These are phyloP conservation scores for Cyanidioschyzon merolae DNA, from an alignment of 23 red algal genomes.

Conservation along the genomic window DNA sequence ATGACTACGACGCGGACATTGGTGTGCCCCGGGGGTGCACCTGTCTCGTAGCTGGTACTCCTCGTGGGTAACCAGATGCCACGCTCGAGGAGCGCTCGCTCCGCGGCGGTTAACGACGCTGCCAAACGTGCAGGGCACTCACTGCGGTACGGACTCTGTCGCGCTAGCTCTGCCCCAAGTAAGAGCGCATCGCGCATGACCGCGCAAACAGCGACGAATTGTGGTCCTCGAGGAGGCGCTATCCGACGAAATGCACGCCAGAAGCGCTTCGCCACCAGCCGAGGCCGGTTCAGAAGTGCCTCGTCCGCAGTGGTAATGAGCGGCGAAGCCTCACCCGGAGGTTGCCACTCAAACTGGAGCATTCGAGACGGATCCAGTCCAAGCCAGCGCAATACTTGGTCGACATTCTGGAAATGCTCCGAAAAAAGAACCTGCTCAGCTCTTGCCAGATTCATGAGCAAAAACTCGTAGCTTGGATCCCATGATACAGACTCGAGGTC, in stretches of 20 bases:
- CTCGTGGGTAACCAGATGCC: not conserved
- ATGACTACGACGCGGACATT: not conserved
- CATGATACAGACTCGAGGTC: not conserved
- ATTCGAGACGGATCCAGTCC: not conserved
- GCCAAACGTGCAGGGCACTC: not conserved
- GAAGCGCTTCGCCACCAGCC: not conserved
- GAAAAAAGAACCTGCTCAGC: not conserved
- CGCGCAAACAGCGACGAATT: not conserved
- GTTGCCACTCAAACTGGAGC: not conserved
- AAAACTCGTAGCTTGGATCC: not conserved
- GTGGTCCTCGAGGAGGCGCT: not conserved
- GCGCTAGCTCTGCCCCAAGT: not conserved
- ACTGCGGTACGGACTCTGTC: not conserved
- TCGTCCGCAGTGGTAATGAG: not conserved
- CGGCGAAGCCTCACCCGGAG: not conserved
- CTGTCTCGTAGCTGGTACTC: no score
- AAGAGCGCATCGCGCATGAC: not conserved
- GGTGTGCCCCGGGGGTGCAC: no score
- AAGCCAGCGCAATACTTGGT: not conserved
- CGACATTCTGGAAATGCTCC: not conserved
- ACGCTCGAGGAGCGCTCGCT: not conserved
- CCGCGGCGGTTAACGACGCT: not conserved
- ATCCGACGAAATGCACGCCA: not conserved
- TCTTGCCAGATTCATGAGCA: not conserved
- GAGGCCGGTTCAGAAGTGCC: not conserved